A percentile compares a stretch with the other conserved stretches of the same genome.
phyloP scores from a whole-genome alignment of 2,329 filamentous ascomycete species.

The Boeremia exigua region DNA sequence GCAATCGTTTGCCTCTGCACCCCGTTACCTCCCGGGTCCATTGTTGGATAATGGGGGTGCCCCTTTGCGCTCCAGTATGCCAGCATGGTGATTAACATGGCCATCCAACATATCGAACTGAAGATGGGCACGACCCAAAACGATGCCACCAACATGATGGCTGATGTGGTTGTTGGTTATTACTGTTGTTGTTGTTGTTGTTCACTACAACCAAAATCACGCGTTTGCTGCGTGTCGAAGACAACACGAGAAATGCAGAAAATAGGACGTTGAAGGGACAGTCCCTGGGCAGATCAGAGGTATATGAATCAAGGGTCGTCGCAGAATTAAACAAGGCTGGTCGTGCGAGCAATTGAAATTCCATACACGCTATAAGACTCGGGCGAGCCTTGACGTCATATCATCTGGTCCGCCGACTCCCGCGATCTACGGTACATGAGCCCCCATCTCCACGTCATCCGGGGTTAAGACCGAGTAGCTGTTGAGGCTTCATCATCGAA shows the following conservation, averaged over 20 bases:
- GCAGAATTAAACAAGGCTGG: conserved; percentile 10
- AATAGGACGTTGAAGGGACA: neutral
- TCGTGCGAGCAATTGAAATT: conserved; percentile 15
- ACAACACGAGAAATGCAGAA: neutral
- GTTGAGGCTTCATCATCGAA: conserved; percentile 3
- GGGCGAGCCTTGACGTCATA: conserved; percentile 18
- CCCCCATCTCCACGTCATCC: conserved; percentile 15
- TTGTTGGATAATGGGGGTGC: conserved; percentile 64
- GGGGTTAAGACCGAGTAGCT: conserved; percentile 5
- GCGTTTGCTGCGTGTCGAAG: conserved; percentile 4
- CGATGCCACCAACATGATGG: conserved; percentile 49
- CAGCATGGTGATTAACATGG: conserved; percentile 72
- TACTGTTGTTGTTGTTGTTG: neutral
- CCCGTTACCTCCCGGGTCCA: conserved; percentile 50
- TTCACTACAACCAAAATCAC: neutral
- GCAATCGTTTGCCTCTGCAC: conserved; percentile 64
- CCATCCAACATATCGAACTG: conserved; percentile 59
- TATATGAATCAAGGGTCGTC: conserved; percentile 8
- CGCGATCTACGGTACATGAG: conserved; percentile 14
- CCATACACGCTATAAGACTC: conserved; percentile 16
- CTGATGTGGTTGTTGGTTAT: neutral
- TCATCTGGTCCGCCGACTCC: conserved; percentile 9
- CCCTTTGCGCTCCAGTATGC: conserved; percentile 71
- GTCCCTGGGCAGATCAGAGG: conserved; percentile 8
- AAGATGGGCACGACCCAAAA: conserved; percentile 72